These are phyloP conservation scores for Fusarium phyllophilum DNA, from an alignment of 2,329 filamentous ascomycete genomes.

Conservation along the genomic window DNA sequence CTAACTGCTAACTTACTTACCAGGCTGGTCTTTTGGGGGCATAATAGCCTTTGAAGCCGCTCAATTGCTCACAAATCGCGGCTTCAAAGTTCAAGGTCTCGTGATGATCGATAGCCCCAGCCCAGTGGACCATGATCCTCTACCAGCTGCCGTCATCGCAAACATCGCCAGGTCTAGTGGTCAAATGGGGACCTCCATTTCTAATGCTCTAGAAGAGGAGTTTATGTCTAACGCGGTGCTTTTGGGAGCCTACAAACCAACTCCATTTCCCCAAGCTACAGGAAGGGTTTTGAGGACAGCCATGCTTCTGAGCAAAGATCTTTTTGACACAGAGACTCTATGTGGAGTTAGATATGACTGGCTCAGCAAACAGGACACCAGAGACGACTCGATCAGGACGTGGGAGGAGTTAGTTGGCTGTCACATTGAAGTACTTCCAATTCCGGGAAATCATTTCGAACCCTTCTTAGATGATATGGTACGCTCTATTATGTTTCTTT, in stretches of 20 bases:
- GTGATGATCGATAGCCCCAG: neutral
- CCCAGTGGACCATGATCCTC: neutral
- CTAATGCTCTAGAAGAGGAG: neutral
- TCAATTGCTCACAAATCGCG: neutral
- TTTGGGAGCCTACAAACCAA: neutral
- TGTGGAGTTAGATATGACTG: neutral
- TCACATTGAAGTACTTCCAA: neutral
- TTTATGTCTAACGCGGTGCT: neutral
- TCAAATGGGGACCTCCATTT: neutral
- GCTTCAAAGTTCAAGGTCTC: neutral
- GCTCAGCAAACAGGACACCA: neutral
- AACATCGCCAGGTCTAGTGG: neutral
- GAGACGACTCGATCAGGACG: neutral
- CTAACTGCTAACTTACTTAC: too few relatives aligned
- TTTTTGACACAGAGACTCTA: neutral
- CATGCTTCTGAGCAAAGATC: neutral
- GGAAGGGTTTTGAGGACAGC: neutral
- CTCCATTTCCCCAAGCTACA: neutral
- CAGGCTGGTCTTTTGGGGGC: slow-evolving; percentile 10
- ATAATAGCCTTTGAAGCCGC: neutral
- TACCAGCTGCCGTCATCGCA: neutral
- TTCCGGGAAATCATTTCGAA: neutral
- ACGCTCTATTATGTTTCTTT: neutral
- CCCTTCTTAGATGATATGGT: neutral
- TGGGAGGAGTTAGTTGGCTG: neutral